Evolutionary conservation across 2,329 filamentous ascomycete genomes (phyloP).

Genomic region (Elsinoe fawcettii): DNA sequence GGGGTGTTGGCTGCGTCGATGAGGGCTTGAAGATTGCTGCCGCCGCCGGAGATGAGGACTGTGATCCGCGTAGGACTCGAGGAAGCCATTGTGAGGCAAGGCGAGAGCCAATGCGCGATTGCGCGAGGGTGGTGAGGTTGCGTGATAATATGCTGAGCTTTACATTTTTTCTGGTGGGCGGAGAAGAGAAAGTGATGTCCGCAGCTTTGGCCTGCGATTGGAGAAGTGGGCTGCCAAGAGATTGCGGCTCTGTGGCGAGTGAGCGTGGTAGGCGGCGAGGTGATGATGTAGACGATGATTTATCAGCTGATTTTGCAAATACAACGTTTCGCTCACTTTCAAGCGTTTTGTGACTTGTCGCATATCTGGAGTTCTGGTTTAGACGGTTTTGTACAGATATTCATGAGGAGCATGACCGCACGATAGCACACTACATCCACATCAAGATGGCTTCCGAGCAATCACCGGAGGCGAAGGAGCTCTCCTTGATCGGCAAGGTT

Average conservation of each 20-base stretch:
- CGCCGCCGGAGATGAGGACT: slow-evolving; percentile 57
- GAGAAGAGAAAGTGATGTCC: background rate
- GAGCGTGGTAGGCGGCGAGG: slow-evolving; percentile 1
- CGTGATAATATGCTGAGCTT: background rate
- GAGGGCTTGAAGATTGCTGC: slow-evolving; percentile 72
- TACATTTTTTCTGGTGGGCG: slow-evolving; percentile 1
- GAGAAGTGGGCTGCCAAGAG: slow-evolving; percentile 7
- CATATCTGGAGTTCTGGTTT: background rate
- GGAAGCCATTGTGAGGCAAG: background rate
- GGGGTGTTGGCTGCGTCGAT: slow-evolving; percentile 49
- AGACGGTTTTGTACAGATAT: background rate
- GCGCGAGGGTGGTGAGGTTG: background rate
- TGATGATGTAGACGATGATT: slow-evolving; percentile 1
- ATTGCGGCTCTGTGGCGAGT: background rate
- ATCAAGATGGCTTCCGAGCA: slow-evolving; percentile 24
- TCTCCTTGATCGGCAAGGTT: slow-evolving; percentile 75
- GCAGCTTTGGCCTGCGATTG: background rate
- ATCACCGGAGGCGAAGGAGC: slow-evolving; percentile 58
- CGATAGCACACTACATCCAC: slow-evolving; percentile 4
- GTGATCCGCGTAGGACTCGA: slow-evolving; percentile 23
- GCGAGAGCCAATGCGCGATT: background rate
- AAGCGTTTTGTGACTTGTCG: background rate
- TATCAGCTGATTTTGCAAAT: background rate
- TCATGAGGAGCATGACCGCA: background rate
- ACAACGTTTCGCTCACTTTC: background rate